Evolutionary conservation across 2,329 filamentous ascomycete genomes (phyloP), one percentile per base, ranked within the genome.

Genomic region (Periconia sp.): DNA sequence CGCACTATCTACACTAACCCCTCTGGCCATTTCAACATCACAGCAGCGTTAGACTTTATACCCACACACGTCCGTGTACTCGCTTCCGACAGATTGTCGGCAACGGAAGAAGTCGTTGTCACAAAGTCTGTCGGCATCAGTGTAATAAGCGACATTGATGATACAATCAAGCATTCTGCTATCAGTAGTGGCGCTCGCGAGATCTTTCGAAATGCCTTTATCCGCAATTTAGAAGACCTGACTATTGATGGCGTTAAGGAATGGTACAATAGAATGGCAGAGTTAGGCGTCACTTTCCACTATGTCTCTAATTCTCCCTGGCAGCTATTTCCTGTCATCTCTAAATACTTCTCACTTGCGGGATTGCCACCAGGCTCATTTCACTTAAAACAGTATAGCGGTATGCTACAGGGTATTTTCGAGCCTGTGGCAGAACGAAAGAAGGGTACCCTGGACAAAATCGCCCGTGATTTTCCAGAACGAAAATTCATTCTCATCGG

Each of bases 291-390:
- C 20, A 85, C 87, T 63, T 83, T 99, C 49, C 95, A 99, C 70
- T 99, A 99, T 72, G 95, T 96, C 60, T 99, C 94, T n/a, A 99
- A 99, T 74, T 96, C 93, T 47, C 94, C 94, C 0, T 99, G 95
- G 95, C 95, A 99, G 71, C 82, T 99, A 7, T 99, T 91, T 64
- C 94, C 94, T 0, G 85, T 97, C 2, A 78, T 99, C 11, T 88
- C 90, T 6, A 91, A 85, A 49, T 99, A 89, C 71, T 96, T 97
- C 72, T 85, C 87, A 59, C 76, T 88, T 41, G 89, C 90, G 7
- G 89, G 89, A 1, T 77, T 99, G 1, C 94, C 94, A 0, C 84
- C 84, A 0, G 95, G 94, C 0, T 97, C 93, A 0, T 90, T 97
- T 61, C 95, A 99, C 70, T 74, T 99, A 61, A 99, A 99, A 73